Base-by-base conservation (phyloP, 768 basidiomycete species). In the Suillus cothurnatus region DNA sequence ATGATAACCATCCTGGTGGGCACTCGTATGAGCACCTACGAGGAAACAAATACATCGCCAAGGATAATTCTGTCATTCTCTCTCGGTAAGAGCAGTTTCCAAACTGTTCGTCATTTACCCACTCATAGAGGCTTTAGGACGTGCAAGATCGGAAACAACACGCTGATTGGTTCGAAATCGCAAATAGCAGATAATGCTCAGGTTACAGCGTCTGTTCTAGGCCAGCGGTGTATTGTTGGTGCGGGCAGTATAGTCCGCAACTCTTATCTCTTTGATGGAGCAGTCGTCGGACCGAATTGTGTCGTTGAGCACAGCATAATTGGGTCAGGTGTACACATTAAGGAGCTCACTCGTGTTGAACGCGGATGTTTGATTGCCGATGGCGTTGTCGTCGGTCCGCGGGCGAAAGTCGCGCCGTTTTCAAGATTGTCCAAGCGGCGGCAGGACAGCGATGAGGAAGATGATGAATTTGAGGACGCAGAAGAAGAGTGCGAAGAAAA, bases 21-120 rank as follows among this genome's bases (percentile, higher is more conserved):
- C 88, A 91, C 64, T 73, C 82, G 43, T 99, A 98, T 74, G 93
- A 97, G 73, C 89, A 95, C 72, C 84, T 90, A 41, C 86, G 91
- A 34, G 95, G 94, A 7, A 94, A 95, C 77, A 90, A 91, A 69
- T 99, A 99, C 73, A 85, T 96, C 66, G 88, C 95, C 23, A 87
- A 88, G 69, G 88, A 92, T 67, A 85, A 86, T 67, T 85, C 91
- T 4, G 91, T 97, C 65, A 72, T 84, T 34, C 85, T 99, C 26
- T 91, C 95, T n/a, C 85, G 96, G 94, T 94, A 72, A 62, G 84
- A 68, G 7, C 38, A n/a, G 58, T 59, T 45, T 47, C 11, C 50
- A 61, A 41, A 39, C 7, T 7, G 11, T 31, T 61, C n/a, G 52
- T 58, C 45, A 61, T 58, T 34, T 31, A 56, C 47, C 31, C n/a